These are phyloP conservation scores for Chionographis japonica DNA, from an alignment of 106 monocot genomes.

Conservation along the genomic window DNA sequence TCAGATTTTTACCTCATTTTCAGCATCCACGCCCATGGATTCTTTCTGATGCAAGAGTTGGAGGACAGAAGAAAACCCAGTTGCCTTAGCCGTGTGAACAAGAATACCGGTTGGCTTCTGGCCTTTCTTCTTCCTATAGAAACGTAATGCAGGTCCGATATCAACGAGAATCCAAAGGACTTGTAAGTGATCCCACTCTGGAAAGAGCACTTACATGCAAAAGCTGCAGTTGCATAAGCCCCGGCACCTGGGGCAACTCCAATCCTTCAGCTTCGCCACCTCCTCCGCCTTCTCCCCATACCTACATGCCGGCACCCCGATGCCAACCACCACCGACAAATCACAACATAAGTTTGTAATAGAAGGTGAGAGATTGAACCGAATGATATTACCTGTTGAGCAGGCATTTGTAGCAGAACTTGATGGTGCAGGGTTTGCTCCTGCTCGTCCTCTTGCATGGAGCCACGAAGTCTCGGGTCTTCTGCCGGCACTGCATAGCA, in stretches of 20 bases:
- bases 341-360: not conserved
- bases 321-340: not conserved
- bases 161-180: not conserved
- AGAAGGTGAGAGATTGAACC: not conserved
- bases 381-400: constrained; percentile 36
- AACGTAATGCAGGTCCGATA: not conserved
- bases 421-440: constrained; percentile 38
- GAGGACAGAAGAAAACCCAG: constrained; percentile 39
- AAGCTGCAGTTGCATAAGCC: constrained; percentile 69
- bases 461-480: constrained; percentile 41
- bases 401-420: constrained; percentile 63
- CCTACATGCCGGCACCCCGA: constrained; percentile 13
- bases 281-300: constrained; percentile 70
- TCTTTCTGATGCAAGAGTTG: constrained; percentile 16
- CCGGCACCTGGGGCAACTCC: constrained; percentile 74
- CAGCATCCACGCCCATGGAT: not conserved
- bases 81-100: constrained; percentile 50
- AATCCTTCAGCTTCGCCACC: constrained; percentile 16
- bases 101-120: constrained; percentile 72
- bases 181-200: not conserved
- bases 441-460: constrained; percentile 29
- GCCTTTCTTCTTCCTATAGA: constrained; percentile 69
- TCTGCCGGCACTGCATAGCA: constrained; percentile 61
- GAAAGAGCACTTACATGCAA: constrained; percentile 44
- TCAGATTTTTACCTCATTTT: not conserved